Evolutionary conservation across 192 early-diverging fungal genomes (phyloP).

Genomic region (Podila minutissima): DNA sequence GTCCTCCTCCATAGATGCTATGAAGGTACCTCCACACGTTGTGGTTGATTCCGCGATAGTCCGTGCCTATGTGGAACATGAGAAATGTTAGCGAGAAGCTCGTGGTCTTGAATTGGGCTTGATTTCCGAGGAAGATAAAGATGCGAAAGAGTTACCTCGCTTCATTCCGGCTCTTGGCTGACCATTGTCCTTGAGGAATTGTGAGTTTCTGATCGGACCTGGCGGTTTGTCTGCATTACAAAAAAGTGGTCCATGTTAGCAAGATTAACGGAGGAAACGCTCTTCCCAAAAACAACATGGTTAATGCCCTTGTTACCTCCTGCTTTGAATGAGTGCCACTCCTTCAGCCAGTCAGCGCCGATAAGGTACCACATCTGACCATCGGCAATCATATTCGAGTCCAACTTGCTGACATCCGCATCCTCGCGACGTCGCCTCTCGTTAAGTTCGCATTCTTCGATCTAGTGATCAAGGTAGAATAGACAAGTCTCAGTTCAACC

Average conservation of each 20-base stretch:
- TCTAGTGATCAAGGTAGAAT: slow-evolving; percentile 16
- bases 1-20: slow-evolving; percentile 51
- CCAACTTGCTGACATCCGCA: slow-evolving; percentile 34
- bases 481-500: background rate
- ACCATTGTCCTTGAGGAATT: slow-evolving; percentile 51
- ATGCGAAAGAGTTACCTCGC: slow-evolving; percentile 25
- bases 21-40: slow-evolving; percentile 51
- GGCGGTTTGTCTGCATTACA: slow-evolving; percentile 34
- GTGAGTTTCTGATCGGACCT: slow-evolving; percentile 49
- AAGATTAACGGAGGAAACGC: background rate
- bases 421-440: slow-evolving; percentile 47
- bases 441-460: slow-evolving; percentile 37
- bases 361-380: slow-evolving; percentile 57
- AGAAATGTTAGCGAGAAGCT: background rate
- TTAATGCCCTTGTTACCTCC: slow-evolving; percentile 33
- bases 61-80: slow-evolving; percentile 14
- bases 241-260: background rate
- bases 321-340: slow-evolving; percentile 53
- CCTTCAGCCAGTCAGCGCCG: slow-evolving; percentile 47
- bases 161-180: slow-evolving; percentile 53
- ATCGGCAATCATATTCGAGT: slow-evolving; percentile 37
- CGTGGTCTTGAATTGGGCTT: no score
- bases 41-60: slow-evolving; percentile 53
- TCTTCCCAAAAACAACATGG: background rate
- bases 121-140: background rate